A percentile compares a stretch with the other conserved stretches of the same genome.
These are phyloP conservation scores for Kluyveromyces marxianus DNA, from an alignment of 1,139 yeast species.

Conservation along the genomic window DNA sequence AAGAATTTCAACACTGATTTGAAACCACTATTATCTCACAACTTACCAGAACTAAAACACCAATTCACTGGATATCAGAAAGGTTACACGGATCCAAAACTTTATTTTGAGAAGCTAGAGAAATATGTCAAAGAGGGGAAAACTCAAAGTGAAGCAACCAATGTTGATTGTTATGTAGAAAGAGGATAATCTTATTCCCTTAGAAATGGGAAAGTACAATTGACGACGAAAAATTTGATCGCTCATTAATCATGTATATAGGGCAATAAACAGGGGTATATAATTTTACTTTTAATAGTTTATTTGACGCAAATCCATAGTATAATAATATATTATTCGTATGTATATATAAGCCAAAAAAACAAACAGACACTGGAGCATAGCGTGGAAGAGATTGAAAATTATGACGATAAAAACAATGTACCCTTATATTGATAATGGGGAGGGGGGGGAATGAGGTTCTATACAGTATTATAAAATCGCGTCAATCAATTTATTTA, in stretches of 20 bases:
- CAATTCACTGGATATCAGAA: conserved; percentile 59
- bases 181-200: conserved; percentile 17
- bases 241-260: conserved; percentile 2
- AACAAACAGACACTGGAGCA: too few species aligned
- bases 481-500: too few species aligned
- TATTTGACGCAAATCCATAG: too few species aligned
- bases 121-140: conserved; percentile 70
- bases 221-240: neutral
- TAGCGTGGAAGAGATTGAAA: too few species aligned
- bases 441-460: too few species aligned
- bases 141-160: conserved; percentile 23
- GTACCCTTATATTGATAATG: too few species aligned
- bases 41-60: conserved; percentile 64
- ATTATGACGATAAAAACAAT: too few species aligned
- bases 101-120: conserved; percentile 64
- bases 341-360: too few species aligned
- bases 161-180: conserved; percentile 24
- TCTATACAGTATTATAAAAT: too few species aligned
- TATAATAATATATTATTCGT: too few species aligned
- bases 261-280: neutral
- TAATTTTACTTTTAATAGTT: neutral
- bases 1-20: conserved; percentile 40
- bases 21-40: conserved; percentile 68
- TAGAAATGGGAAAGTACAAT: neutral
- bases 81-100: conserved; percentile 67